Evolutionary conservation across 208 protist species (phyloP).

Genomic region (Acanthamoeba polyphaga): DNA sequence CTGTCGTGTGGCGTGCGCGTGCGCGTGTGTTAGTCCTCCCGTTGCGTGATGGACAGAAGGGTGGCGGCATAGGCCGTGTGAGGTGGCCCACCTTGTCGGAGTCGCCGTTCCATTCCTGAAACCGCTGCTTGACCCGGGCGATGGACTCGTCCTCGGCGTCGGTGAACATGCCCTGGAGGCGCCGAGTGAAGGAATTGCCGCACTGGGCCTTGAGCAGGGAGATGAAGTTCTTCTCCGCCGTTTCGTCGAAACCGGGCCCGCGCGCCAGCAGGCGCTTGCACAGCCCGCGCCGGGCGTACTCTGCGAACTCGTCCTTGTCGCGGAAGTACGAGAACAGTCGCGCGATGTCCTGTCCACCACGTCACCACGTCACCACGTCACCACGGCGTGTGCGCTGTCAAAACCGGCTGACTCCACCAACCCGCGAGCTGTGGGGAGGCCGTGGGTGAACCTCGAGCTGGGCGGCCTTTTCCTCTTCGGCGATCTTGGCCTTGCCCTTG

Average conservation of each 20-base stretch:
- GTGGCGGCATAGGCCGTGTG: not conserved
- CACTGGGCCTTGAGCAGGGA: slow-evolving; percentile 70
- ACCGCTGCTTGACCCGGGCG: slow-evolving; percentile 12
- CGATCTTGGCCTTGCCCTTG: slow-evolving; percentile 72
- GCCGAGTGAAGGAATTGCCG: slow-evolving; percentile 61
- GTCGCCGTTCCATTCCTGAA: slow-evolving; percentile 5
- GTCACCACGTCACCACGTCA: not conserved
- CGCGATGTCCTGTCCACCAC: not conserved
- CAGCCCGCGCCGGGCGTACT: slow-evolving; percentile 66
- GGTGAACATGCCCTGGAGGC: slow-evolving; percentile 76
- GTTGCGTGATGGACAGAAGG: not conserved
- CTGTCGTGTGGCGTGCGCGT: not conserved
- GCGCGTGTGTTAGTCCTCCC: not conserved
- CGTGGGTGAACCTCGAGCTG: not conserved
- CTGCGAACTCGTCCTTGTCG: slow-evolving; percentile 77
- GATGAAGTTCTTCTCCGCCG: slow-evolving; percentile 73
- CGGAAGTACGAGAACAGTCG: slow-evolving; percentile 72
- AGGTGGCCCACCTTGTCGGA: slow-evolving; percentile 22
- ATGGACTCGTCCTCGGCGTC: slow-evolving; percentile 73
- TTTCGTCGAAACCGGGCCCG: slow-evolving; percentile 67
- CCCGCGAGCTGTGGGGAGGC: no score
- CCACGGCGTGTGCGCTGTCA: not conserved
- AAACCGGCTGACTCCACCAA: no score
- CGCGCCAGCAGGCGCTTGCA: slow-evolving; percentile 75
- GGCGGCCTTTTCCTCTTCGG: slow-evolving; percentile 61